Percentiles rank a stretch among this genome's conserved stretches.
These are phyloP conservation scores for Letharia columbiana DNA, from an alignment of 495 filamentous ascomycete genomes.

Conservation along the genomic window DNA sequence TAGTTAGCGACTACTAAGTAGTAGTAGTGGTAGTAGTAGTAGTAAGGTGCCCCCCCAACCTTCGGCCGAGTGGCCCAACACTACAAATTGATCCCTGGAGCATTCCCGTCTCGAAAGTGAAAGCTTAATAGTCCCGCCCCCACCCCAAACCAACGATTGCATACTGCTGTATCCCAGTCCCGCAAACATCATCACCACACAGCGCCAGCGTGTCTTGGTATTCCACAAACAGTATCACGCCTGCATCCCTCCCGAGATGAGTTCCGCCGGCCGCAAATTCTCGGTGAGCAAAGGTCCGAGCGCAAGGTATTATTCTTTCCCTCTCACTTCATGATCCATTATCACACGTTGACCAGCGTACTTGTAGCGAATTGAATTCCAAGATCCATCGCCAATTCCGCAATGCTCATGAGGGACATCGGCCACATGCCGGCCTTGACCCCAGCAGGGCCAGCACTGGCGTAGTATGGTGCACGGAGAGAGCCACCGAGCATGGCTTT, in stretches of 20 bases:
- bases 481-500: constrained; percentile 71
- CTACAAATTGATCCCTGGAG: no score
- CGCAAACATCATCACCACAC: neutral
- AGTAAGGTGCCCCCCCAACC: no score
- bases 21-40: no score
- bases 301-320: constrained; percentile 9
- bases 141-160: neutral
- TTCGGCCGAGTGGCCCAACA: no score
- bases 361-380: constrained; percentile 53
- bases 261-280: constrained; percentile 41
- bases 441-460: constrained; percentile 73
- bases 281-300: constrained; percentile 24
- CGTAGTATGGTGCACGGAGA: constrained; percentile 81
- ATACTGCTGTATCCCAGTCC: no score
- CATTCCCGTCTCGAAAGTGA: no score
- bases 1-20: no score
- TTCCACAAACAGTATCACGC: neutral
- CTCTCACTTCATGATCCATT: neutral
- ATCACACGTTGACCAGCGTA: neutral
- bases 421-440: constrained; percentile 82
- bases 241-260: constrained; percentile 30
- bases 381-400: constrained; percentile 82
- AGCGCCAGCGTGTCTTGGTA: neutral
- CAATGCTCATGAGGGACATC: constrained; percentile 76
- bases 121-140: neutral